Evolutionary conservation across 768 basidiomycete species (phyloP).

Genomic region (Leccinum truebloodii): DNA sequence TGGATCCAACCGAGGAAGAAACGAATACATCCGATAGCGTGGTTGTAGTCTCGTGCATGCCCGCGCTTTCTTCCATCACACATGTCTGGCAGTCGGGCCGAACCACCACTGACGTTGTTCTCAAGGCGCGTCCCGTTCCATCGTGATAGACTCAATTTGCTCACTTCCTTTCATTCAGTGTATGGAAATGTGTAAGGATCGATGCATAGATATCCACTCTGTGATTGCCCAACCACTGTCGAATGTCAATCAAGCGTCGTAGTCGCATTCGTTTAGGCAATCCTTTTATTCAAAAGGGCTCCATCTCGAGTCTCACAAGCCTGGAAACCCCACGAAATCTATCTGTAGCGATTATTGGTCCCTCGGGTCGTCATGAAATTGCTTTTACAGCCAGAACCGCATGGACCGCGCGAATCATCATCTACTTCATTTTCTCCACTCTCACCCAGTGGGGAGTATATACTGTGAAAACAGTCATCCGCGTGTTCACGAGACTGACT

Average conservation of each 20-base stretch:
- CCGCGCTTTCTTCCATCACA: constrained; percentile 81
- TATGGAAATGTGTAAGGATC: constrained; percentile 66
- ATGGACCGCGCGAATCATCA: neutral
- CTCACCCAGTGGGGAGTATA: neutral
- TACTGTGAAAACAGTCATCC: neutral
- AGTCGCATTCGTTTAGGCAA: constrained; percentile 2
- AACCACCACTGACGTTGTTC: constrained; percentile 51
- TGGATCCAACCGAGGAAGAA: constrained; percentile 83
- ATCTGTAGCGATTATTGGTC: neutral
- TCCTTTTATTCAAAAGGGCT: too few relatives aligned
- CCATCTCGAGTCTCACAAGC: neutral
- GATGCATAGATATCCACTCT: constrained; percentile 74
- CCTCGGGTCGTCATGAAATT: too few relatives aligned
- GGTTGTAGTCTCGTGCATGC: constrained; percentile 81
- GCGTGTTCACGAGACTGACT: neutral
- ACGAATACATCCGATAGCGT: constrained; percentile 54
- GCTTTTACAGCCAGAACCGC: too few relatives aligned
- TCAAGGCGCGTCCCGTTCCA: constrained; percentile 51
- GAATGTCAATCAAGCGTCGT: constrained; percentile 14
- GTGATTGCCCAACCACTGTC: constrained; percentile 73
- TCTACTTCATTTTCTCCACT: neutral
- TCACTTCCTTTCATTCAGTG: constrained; percentile 46
- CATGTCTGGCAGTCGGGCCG: constrained; percentile 85
- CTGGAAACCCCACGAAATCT: neutral
- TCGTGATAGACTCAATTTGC: neutral